Evolutionary conservation across 2,329 filamentous ascomycete genomes (phyloP), one percentile per base, ranked within the genome.

Genomic region (Epichloe baconii): DNA sequence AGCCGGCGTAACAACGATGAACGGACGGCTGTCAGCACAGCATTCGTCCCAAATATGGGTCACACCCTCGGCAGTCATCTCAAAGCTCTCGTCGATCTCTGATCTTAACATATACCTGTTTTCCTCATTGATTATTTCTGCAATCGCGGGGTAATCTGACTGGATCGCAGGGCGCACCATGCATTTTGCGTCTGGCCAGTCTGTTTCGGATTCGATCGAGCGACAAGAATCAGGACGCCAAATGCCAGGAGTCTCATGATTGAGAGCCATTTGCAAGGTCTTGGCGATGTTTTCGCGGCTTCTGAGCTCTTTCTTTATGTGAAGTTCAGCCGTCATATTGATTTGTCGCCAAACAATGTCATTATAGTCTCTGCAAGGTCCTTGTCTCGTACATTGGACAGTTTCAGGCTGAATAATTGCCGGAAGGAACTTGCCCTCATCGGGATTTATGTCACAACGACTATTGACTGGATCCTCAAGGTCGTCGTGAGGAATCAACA

Each of bases 41-140:
- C 73, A 71, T 12, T 57, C 51, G 0, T 58, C 36, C 19, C 69
- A 62, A 3, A 73, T 57, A 0, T 44, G 38, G 1, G 45, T 35
- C 14, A 76, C 61, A 38, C 73, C 69, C 0, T 58, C 52, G 0
- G 64, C 57, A 7, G 62, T 65, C 26, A 68, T 57, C 1, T 64
- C 57, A 0, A 43, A 43, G 6, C 56, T 45, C 8, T 55, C 47
- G 4, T 59, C 42, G 2, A 21, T n/a, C n/a, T 26, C 11, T 45
- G 38, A n/a, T 31, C 37, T 23, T 56, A 26, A 34, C 15, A 5
- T 19, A 4, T 17, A 5, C 10, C 2, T 42, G 12, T 8, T 67
- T 61, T 77, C 75, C 3, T 59, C 44, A 42, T 77, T 76, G 57
- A 77, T 71, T 4, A 78, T 72, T 0, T 55, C 52, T 0, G 63